phyloP scores from a whole-genome alignment of 1,139 yeast genomes.

The Pichia sp. region DNA sequence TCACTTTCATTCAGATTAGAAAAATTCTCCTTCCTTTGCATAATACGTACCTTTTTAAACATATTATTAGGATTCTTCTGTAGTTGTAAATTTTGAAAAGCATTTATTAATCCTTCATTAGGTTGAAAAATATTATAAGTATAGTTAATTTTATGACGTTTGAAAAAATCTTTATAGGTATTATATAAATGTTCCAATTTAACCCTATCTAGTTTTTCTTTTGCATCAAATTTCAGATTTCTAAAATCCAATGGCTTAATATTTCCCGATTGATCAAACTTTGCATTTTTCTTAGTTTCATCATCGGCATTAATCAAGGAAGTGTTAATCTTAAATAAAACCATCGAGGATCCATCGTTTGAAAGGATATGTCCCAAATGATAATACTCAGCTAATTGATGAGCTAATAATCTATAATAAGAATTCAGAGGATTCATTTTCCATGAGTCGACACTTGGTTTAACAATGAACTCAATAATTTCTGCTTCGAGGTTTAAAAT shows the following conservation, averaged over 20 bases:
- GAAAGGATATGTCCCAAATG: conserved; percentile 47
- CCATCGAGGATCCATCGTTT: conserved; percentile 43
- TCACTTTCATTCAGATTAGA: neutral
- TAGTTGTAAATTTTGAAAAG: neutral
- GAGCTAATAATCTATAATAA: conserved; percentile 58
- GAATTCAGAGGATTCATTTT: conserved; percentile 55
- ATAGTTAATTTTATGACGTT: conserved; percentile 1
- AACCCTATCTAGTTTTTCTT: conserved; percentile 28
- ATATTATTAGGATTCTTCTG: neutral
- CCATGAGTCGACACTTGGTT: conserved; percentile 36
- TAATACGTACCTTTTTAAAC: conserved; percentile 13
- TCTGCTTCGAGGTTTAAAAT: conserved; percentile 49
- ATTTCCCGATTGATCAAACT: conserved; percentile 29
- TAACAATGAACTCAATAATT: conserved; percentile 36
- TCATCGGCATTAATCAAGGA: conserved; percentile 31
- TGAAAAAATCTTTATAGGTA: conserved; percentile 19
- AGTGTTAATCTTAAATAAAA: conserved; percentile 34
- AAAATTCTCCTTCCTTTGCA: conserved; percentile 15
- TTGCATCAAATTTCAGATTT: conserved; percentile 26
- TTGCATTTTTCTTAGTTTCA: conserved; percentile 26
- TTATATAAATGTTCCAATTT: conserved; percentile 24
- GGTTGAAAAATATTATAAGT: neutral
- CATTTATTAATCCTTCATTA: neutral
- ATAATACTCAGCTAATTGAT: conserved; percentile 66
- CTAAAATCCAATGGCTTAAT: conserved; percentile 28